These are phyloP conservation scores for Xylaria sp. DNA, from an alignment of 2,329 filamentous ascomycete species.

Conservation along the genomic window DNA sequence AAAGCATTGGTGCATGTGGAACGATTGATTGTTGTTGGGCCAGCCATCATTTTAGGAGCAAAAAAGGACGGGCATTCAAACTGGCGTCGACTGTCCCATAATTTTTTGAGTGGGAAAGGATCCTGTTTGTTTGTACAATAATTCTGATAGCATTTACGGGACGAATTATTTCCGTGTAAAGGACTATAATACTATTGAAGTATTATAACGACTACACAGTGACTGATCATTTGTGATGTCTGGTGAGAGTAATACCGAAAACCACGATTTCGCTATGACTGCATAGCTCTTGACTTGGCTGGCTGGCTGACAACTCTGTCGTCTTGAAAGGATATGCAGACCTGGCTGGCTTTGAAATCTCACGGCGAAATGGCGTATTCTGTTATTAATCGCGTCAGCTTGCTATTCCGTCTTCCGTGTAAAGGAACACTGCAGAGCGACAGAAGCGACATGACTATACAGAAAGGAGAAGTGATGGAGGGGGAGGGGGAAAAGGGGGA, in stretches of 20 bases:
- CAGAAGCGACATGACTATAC: not conserved
- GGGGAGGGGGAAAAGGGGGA: not conserved
- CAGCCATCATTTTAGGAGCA: slow-evolving; percentile 41
- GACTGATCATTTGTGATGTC: not conserved
- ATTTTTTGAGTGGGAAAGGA: slow-evolving; percentile 36
- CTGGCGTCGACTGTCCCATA: slow-evolving; percentile 41
- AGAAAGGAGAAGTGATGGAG: not conserved
- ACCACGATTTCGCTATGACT: not conserved
- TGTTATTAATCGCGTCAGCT: not conserved
- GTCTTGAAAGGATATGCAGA: not conserved
- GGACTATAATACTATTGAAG: slow-evolving; percentile 18
- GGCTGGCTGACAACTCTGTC: not conserved
- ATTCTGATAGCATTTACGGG: slow-evolving; percentile 42
- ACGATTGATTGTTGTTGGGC: slow-evolving; percentile 36
- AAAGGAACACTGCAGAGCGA: not conserved
- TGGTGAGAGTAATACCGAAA: not conserved
- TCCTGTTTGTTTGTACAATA: slow-evolving; percentile 44
- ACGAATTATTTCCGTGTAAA: slow-evolving; percentile 23
- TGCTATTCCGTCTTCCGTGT: too few species aligned
- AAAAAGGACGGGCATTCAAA: slow-evolving; percentile 38
- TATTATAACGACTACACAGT: not conserved
- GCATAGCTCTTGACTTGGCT: not conserved
- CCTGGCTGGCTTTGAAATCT: not conserved
- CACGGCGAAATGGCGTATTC: not conserved
- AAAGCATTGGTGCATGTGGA: slow-evolving; percentile 35